Evolutionary conservation across 148 eudicot species (phyloP), one percentile per base, ranked within the genome.

Genomic region (Limonium bicolor): DNA sequence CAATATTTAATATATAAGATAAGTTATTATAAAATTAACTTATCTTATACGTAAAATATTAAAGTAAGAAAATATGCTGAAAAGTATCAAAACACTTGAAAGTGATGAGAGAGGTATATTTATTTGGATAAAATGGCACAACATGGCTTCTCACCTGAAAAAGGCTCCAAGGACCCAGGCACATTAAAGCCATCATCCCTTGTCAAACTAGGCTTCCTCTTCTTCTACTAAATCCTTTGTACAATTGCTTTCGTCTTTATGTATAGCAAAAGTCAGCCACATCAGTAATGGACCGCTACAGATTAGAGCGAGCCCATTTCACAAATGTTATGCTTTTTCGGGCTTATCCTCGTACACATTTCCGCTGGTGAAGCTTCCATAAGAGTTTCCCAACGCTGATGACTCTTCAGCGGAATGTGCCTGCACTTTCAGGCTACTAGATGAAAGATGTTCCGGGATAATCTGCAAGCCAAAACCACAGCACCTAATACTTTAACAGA

Each of bases 381-480:
- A 56, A 17, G 63, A 62, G 7, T 77, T 73, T 4, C 34, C 64
- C 1, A 35, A 38, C 27, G 55, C 69, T 6, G 62, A 50, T 22
- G 37, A 65, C 20, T 53, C 48, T 55, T 66, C 44, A n/a, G n/a
- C n/a, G 52, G 51, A 66, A 15, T 35, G 50, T 20, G 56, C 21
- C 55, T 73, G 67, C 31, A 55, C 49, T 55, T 64, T 69, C 56
- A 59, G 45, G 39, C 58, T 64, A 56, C 52, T 57, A 20, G 68
- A 65, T 17, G 69, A 73, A 12, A 62, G 71, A 67, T 63, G 68
- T 50, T 74, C 86, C 62, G 64, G 74, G 52, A 71, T 36, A 14
- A 72, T 59, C 72, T 64, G 60, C n/a, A 50, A 15, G 21, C 17
- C 2, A 16, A 38, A 39, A 0, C 22, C 7, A 41, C 23, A n/a